Base-by-base conservation (phyloP, 2,329 filamentous ascomycete species). In the Venturia pyrina region DNA sequence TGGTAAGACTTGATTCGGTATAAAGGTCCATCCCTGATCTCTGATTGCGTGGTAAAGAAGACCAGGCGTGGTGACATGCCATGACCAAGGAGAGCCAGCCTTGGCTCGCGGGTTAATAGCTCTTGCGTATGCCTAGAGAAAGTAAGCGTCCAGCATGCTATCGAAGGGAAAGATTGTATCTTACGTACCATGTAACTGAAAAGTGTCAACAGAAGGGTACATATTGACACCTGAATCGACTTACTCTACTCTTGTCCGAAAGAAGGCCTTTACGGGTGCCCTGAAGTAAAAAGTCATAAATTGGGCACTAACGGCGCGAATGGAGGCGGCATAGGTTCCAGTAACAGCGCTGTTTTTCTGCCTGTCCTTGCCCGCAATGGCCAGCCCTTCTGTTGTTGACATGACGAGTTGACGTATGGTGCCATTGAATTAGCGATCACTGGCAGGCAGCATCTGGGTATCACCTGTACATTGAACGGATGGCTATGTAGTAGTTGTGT, bases 241-340 rank as follows among this genome's bases (percentile, higher is more conserved):
- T 74, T 92, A 96, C 79, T 97, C 93, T 69, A 97, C 91, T 67
- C 93, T 82, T 1, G 90, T 93, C 68, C 91, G 86, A 78, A 97
- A 96, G 75, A 97, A 97, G 19, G 92, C 90, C 77, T 96, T 96
- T 64, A 92, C 89, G 0, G 93, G 93, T 0, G 91, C 91, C 66
- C 92, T 84, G 74, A 96, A 97, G 78, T 96, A 97, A 72, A 96
- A 96, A 32, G 91, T 88, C 65, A 96, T 84, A 71, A 91, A 82
- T 73, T 96, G 89, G 8, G 91, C 89, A 71, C 89, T 93, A 68
- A 96, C 76, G 37, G 92, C 93, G 60, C 93, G 89, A 69, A 92
- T 89, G 50, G 90, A 86, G 28, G 92, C 92, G 5, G 92, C 92
- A 28, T 90, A 92, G n/a, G 90, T 89, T 61, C 90, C 92, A 19